A percentile compares a stretch with the other conserved stretches of the same genome.
Conservation (phyloP, 2,329 filamentous ascomycete species). For the Diplodia mutila region DNA sequence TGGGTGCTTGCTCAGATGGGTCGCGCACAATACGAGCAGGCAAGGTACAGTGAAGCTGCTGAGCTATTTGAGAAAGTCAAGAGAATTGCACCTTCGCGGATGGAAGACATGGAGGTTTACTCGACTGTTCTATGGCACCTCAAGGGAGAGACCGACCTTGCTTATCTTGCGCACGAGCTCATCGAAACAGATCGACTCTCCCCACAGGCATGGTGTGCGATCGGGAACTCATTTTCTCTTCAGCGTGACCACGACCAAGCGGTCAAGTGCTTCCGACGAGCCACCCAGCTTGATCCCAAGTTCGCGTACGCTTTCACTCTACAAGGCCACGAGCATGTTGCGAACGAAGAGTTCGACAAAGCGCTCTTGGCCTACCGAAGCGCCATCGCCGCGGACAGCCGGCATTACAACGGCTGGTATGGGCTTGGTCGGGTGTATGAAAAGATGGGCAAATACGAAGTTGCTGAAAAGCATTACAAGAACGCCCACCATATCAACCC, state of each 20-base stretch:
- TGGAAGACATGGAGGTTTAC: slow-evolving; percentile 97
- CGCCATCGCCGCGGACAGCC: slow-evolving; percentile 80
- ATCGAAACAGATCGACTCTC: slow-evolving; percentile 86
- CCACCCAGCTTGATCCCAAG: slow-evolving; percentile 84
- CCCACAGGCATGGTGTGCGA: slow-evolving; percentile 92
- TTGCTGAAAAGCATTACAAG: slow-evolving; percentile 89
- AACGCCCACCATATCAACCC: slow-evolving; percentile 89
- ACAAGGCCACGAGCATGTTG: slow-evolving; percentile 92
- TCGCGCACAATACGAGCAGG: slow-evolving; percentile 88
- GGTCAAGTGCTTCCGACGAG: slow-evolving; percentile 89
- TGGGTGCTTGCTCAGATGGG: slow-evolving; percentile 93
- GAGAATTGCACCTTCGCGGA: slow-evolving; percentile 75
- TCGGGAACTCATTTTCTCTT: slow-evolving; percentile 94
- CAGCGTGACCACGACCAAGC: slow-evolving; percentile 93
- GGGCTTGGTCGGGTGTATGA: slow-evolving; percentile 82
- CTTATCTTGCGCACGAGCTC: slow-evolving; percentile 88
- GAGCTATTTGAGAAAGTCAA: slow-evolving; percentile 81
- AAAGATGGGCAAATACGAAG: slow-evolving; percentile 86
- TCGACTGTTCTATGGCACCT: slow-evolving; percentile 99
- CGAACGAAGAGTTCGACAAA: slow-evolving; percentile 97
- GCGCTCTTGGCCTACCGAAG: slow-evolving; percentile 84
- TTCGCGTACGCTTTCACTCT: slow-evolving; percentile 96
- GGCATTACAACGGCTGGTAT: slow-evolving; percentile 99
- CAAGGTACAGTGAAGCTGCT: slow-evolving; percentile 82
- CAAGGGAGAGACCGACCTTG: slow-evolving; percentile 87